Conservation (phyloP, 345 rosid genomes). For the Noccaea caerulescens region DNA sequence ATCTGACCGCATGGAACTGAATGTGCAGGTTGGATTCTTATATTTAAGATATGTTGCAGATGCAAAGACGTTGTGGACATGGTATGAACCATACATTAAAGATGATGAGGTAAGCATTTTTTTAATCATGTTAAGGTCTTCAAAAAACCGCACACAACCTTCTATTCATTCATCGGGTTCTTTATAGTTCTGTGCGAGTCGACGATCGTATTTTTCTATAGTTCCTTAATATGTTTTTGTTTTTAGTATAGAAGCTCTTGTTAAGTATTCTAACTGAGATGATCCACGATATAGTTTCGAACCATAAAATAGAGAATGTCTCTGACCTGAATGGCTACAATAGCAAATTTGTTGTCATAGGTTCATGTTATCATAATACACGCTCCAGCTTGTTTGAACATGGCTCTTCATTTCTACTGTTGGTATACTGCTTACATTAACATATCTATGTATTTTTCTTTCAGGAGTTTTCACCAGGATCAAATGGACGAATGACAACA, state of each 20-base stretch:
- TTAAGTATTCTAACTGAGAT: constrained; percentile 7
- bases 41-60: constrained; percentile 95
- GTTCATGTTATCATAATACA: neutral
- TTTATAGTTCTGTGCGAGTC: constrained; percentile 7
- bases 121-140: neutral
- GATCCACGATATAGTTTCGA: neutral
- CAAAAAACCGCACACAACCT: neutral
- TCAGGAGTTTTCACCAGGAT: constrained; percentile 97
- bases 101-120: constrained; percentile 79
- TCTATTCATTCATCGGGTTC: constrained; percentile 20
- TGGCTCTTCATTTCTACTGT: constrained; percentile 10
- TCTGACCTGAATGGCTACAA: too few relatives aligned
- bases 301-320: constrained; percentile 6
- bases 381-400: neutral
- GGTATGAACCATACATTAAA: constrained; percentile 88
- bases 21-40: constrained; percentile 88
- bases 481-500: constrained; percentile 75
- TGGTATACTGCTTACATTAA: constrained; percentile 3
- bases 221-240: neutral
- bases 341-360: neutral
- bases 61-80: constrained; percentile 90
- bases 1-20: constrained; percentile 21
- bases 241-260: neutral
- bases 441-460: constrained; percentile 28
- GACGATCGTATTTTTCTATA: neutral